Base-by-base conservation (phyloP, 129 eudicot genomes). In the Pseudognaphalium luteoalbum region DNA sequence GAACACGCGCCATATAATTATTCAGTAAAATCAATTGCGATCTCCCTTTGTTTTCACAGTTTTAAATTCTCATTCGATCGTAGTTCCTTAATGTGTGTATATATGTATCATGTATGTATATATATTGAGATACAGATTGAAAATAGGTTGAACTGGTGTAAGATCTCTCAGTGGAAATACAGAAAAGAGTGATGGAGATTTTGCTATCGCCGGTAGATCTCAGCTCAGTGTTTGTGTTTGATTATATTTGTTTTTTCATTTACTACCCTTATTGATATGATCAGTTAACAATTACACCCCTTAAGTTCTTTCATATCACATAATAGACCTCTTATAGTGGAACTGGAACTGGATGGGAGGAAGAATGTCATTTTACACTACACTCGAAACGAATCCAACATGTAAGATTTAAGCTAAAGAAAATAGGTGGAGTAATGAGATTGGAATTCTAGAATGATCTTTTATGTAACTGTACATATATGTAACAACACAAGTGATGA, bases 1-100 rank as follows among this genome's bases (percentile, higher is more conserved):
- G 80, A 68, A 66, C 73, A 81, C 41, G 68, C 79, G n/a, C 80
- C 92, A 82, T 87, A 25, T 25, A 25, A 25, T 58, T 54, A 14
- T 25, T 41, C 20, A 54, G 21, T 11, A 2, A 21, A 64, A 52
- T 73, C 79, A 20, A 57, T 39, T 29, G 79, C 71, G 74, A 50
- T 62, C 34, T 32, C 71, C 73, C 64, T 70, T 83, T 37, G 73
- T 12, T 80, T 66, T 22, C 33, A 58, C 12, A 52, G 10, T 59
- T 39, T 72, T 79, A 72, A 21, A 66, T 65, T 37, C 73, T 54
- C 78, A 72, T 65, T 52, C 32, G 60, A 25, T 42, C 8, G 71
- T 16, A 60, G 66, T 59, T 44, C 19, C 58, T 20, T 25, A 15
- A 16, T 21, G 35, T 21, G 5, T n/a, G 7, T 42, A 19, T 50